A percentile compares a stretch with the other conserved stretches of the same genome.
Evolutionary conservation across 148 eudicot genomes (phyloP).

Genomic region (Vaccinium vitisidaea): DNA sequence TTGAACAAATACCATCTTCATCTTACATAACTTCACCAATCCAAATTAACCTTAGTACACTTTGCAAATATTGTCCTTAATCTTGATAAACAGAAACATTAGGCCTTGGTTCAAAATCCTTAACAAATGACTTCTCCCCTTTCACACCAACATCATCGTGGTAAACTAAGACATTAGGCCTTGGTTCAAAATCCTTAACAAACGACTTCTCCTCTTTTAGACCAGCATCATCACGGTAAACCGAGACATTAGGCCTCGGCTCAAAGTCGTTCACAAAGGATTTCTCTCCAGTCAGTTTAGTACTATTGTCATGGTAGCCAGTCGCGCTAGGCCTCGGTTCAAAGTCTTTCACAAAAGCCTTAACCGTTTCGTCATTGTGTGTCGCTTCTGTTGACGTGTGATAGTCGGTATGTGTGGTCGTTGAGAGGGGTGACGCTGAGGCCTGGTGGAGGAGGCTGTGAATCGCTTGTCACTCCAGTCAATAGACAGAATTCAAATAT

Average conservation of each 20-base stretch:
- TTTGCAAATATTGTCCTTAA: neutral
- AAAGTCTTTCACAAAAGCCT: neutral
- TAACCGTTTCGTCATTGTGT: neutral
- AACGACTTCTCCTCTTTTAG: neutral
- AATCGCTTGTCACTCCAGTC: neutral
- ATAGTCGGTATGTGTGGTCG: neutral
- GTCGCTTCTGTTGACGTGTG: neutral
- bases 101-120: constrained; percentile 19
- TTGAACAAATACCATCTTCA: neutral
- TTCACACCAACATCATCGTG: neutral
- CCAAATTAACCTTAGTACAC: neutral
- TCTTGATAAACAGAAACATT: constrained; percentile 13
- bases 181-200: constrained; percentile 18
- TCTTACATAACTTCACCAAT: neutral
- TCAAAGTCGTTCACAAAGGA: constrained; percentile 16
- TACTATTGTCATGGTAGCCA: neutral
- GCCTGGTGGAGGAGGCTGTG: neutral
- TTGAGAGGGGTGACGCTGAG: neutral
- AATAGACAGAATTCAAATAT: no score
- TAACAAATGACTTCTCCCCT: constrained; percentile 1
- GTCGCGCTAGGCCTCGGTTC: neutral
- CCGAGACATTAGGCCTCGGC: constrained; percentile 25
- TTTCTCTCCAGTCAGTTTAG: neutral
- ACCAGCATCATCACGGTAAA: constrained; percentile 1
- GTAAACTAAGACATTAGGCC: neutral